Evolutionary conservation across 768 basidiomycete genomes (phyloP), one percentile per base, ranked within the genome.

Genomic region (Mycena haematopus): DNA sequence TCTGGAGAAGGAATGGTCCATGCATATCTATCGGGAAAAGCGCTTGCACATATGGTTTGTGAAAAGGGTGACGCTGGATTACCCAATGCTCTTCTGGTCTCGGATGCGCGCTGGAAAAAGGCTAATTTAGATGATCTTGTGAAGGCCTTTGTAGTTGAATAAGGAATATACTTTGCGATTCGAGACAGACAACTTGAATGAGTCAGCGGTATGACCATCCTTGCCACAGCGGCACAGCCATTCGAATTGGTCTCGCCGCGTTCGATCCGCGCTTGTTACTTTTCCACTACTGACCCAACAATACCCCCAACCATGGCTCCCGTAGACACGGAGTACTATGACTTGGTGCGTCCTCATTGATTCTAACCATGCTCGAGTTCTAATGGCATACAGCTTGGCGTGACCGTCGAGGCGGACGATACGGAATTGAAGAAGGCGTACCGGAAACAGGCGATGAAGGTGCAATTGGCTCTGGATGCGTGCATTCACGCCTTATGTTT

Each of bases 401-500:
- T 95, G 19, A 63, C 80, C 1, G 80, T 85, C 33, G 91, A 95
- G 70, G 92, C 84, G 36, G 85, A 87, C 68, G 92, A 93, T 66
- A 90, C 86, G 0, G 85, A 87, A 58, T 77, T 99, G 67, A 98
- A 98, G 83, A 99, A 95, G 77, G 96, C 92, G 1, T 98, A 98
- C 76, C 81, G 96, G 67, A 96, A 91, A 75, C 89, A 91, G 69
- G 95, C 96, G 22, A 96, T 98, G 84, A 91, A 91, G 84, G 95
- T 92, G 59, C 64, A 82, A 77, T 58, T 33, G 38, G 10, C 19
- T 66, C 31, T 58, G 29, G 19, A 57, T 42, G 47, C 58, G 29
- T 58, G 27, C 22, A 52, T 47, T 8, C 45, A 24, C 54, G 40
- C 56, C 46, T 44, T 52, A 60, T 29, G 19, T 22, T 8, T 33